phyloP scores from a whole-genome alignment of 805 yeast genomes.

The Clavispora phyllophila region DNA sequence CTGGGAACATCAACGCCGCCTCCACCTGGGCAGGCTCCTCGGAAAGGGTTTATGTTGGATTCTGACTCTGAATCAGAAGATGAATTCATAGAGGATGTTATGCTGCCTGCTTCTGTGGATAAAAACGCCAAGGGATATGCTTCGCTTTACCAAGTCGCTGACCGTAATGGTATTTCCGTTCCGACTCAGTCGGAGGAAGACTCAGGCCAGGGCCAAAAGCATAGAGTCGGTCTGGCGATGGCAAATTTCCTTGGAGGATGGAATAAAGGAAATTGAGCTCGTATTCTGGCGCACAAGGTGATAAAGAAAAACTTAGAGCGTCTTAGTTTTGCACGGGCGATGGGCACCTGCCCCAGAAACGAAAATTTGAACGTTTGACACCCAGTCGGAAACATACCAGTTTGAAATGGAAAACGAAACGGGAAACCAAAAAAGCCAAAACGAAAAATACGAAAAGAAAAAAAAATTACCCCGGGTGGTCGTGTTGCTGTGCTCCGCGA shows the following conservation, averaged over 20 bases:
- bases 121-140: constrained; percentile 24
- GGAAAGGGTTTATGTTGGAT: constrained; percentile 32
- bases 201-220: constrained; percentile 11
- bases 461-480: background rate
- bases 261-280: constrained; percentile 9
- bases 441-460: background rate
- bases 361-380: background rate
- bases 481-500: background rate
- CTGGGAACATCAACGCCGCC: constrained; percentile 27
- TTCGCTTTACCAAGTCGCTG: constrained; percentile 49
- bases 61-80: constrained; percentile 33
- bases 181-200: constrained; percentile 22
- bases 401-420: background rate
- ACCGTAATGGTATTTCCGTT: constrained; percentile 31
- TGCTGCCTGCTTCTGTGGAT: constrained; percentile 2
- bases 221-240: constrained; percentile 32
- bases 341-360: background rate
- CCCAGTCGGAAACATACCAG: background rate
- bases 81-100: constrained; percentile 21
- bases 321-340: background rate
- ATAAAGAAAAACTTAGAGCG: background rate
- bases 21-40: constrained; percentile 5
- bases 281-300: too few relatives aligned
- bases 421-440: background rate
- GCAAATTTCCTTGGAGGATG: constrained; percentile 16